phyloP scores from a whole-genome alignment of 768 basidiomycete species.

The Psilocybe sp. region DNA sequence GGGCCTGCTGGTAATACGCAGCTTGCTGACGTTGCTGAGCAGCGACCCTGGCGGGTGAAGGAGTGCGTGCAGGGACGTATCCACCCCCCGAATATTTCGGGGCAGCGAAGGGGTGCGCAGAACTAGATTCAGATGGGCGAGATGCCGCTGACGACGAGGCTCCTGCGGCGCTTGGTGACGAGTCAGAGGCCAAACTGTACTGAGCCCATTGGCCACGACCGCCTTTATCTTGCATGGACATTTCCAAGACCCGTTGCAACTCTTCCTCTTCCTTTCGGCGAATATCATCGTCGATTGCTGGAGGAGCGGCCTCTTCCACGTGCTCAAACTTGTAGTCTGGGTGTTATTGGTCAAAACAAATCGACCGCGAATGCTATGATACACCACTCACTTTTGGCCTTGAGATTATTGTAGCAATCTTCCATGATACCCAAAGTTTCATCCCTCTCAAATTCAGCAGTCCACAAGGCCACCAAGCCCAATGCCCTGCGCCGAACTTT shows the following conservation, averaged over 20 bases:
- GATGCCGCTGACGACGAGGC: slow-evolving; percentile 18
- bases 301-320: slow-evolving; percentile 61
- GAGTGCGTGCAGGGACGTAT: slow-evolving; percentile 57
- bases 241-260: slow-evolving; percentile 86
- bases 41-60: slow-evolving; percentile 30
- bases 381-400: slow-evolving; percentile 65
- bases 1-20: slow-evolving; percentile 16
- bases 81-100: slow-evolving; percentile 45
- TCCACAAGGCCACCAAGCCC: slow-evolving; percentile 76
- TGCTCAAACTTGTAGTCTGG: slow-evolving; percentile 72
- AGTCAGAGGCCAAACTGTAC: slow-evolving; percentile 35
- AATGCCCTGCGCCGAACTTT: slow-evolving; percentile 82
- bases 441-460: slow-evolving; percentile 79
- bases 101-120: slow-evolving; percentile 22
- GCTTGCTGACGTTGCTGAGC: slow-evolving; percentile 23
- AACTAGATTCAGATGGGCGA: slow-evolving; percentile 11
- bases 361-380: not conserved
- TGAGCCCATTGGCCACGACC: slow-evolving; percentile 60
- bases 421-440: slow-evolving; percentile 84
- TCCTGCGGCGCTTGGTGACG: slow-evolving; percentile 23
- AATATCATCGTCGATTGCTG: slow-evolving; percentile 72
- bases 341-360: not conserved
- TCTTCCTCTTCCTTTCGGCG: slow-evolving; percentile 91
- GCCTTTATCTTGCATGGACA: slow-evolving; percentile 91
- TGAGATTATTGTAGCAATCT: slow-evolving; percentile 80